Base-by-base conservation (phyloP, 495 filamentous ascomycete species). In the Choiromyces venosus region DNA sequence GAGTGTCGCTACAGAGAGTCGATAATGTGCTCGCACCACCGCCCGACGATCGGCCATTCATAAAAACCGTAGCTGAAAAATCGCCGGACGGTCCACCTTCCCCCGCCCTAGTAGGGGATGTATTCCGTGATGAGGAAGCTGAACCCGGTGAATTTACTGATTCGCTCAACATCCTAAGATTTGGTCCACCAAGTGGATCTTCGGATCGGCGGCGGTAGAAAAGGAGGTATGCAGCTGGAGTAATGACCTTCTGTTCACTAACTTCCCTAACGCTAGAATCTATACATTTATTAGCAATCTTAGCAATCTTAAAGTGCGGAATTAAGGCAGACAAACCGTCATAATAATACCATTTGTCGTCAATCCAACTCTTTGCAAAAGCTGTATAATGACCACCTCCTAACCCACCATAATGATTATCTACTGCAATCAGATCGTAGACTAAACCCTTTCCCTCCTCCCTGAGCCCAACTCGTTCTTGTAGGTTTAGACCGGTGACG, bases 371-470 rank as follows among this genome's bases (percentile, higher is more conserved):
- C 85, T 93, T 93, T 2, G 93, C 92, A 82, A 88, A 92, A 3
- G 96, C 95, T 25, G 93, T 97, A 83, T 99, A 99, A 82, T 99
- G 95, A 0, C 95, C 95, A 33, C 95, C 95, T 37, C 92, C 91
- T 66, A 99, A 85, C 39, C 92, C 92, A 71, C 96, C 95, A 78
- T 90, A 95, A 82, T 99, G 95, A 81, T 96, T 93, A 82, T 99
- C 95, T 1, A 98, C 93, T 0, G 90, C 95, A 81, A 98, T 91
- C 35, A 99, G 85, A 83, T 99, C 95, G 80, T 97, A 99, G 38
- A 95, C 84, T 77, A 91, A 85, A 73, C 89, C 84, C 83, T 97
- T 96, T 5, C 89, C 93, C 38, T 90, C 87, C 65, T 92, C 90
- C 46, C 88, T 89, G 64, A 91, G 83, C 12, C 93, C 88, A n/a